Base-by-base conservation (phyloP, 148 eudicot species). In the Linanthus parryae region DNA sequence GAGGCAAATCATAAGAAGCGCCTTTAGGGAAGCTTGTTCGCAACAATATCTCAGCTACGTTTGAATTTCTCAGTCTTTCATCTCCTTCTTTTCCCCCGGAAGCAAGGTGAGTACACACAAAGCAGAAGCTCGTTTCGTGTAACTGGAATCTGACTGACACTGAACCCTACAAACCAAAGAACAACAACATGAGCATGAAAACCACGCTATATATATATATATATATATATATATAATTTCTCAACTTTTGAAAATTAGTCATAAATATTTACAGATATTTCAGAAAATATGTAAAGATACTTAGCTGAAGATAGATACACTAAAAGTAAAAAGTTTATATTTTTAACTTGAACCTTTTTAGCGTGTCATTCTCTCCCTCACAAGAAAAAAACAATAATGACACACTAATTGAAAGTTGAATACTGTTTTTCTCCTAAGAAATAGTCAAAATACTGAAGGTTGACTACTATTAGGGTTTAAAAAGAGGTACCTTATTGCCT, bases 61-160 rank as follows among this genome's bases (percentile, higher is more conserved):
- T 70, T 12, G 63, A 44, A 30, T 78, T 78, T 54, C 83, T 59
- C 10, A 55, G 16, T 23, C 57, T 65, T 54, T 70, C 76, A 49
- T 78, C 73, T 1, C 83, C 83, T 59, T 63, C 68, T 64, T 50
- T 74, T 1, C 73, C 79, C 14, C 83, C 83, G 0, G 83, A 78
- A 33, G 83, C 83, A 14, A 78, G 58, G 41, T 78, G 83, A 65
- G 59, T 52, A 31, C 79, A 78, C 38, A 78, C 73, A 51, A 78
- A 70, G 55, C 83, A 78, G 44, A 78, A 74, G 57, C 73, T 74
- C 52, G 83, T 78, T 58, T 53, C 67, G 28, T 67, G 70, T 61
- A 78, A 61, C 36, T 27, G 40, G 50, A 78, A 63, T 24, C 83
- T 67, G 44, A 78, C 65, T 7, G 83, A 73, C 19, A 78, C 73